Base-by-base conservation (phyloP, 805 yeast species). In the Cyberlindnera galapagoensis region DNA sequence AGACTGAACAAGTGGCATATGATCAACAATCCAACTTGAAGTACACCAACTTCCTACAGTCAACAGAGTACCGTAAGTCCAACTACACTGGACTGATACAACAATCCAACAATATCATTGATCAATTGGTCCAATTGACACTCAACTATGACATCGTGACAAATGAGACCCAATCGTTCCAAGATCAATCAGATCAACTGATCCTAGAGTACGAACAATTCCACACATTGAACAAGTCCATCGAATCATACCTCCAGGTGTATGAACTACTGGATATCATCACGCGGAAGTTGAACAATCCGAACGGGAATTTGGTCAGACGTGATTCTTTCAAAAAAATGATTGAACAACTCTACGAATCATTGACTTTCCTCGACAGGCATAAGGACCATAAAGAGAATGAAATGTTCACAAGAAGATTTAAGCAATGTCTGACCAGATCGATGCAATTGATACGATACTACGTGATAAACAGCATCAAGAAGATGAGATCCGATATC, bases 391-490 rank as follows among this genome's bases (percentile, higher is more conserved):
- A 81, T 48, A 76, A 73, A 49, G 95, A 87, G 33, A 62, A 73
- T 9, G 90, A 77, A 18, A 50, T 74, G 2, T 86, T 83, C 52
- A 69, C 68, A 29, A 73, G 76, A 41, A 70, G 88, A 37, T 85
- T 84, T 59, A 74, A 82, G 40, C 94, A 84, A 46, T 84, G 95
- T 48, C 66, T 86, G 69, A 76, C 88, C 2, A 69, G 95, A 37
- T 79, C 94, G 2, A 65, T 86, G 28, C 76, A 92, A 0, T 62
- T 90, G 38, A 72, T 86, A 11, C 70, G 80, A 41, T 83, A 79
- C 47, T 85, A 78, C 50, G 57, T 83, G 34, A 64, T 63, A 8
- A 51, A 47, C 23, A 62, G 56, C 35, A 40, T 74, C 35, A 63
- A 64, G 34, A 51, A 45, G 18, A 41, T 54, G 3, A 46, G 51